Evolutionary conservation across 139 green algal species (phyloP), one percentile per base, ranked within the genome.

Genomic region (Pseudopediastrum boryanum): DNA sequence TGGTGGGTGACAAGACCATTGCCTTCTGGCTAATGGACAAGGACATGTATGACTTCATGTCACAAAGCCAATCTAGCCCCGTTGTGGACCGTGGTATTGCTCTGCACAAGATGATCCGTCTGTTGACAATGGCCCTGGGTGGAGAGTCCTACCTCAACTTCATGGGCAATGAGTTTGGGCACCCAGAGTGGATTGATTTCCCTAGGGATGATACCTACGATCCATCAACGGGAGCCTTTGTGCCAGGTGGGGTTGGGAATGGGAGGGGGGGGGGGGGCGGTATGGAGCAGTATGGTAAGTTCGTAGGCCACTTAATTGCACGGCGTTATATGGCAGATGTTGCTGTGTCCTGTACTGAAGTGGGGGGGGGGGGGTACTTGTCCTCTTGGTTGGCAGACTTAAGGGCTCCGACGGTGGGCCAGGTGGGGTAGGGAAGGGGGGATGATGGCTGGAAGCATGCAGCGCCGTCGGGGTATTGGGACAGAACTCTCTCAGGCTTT

Each of bases 181-280:
- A 96, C 87, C 93, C 94, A 61, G 96, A 99, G 85, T 99, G 96
- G 96, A 99, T 99, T 74, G 96, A 99, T 89, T 99, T 99, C 87
- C 96, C 96, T 0, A 87, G 96, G 3, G 94, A 95, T 63, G 94
- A 97, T 88, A 91, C 89, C 39, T 91, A 93, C 59, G 93, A 97
- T 85, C 88, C 93, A 38, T 96, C 90, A 56, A 98, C 94, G 6
- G 93, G 93, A 29, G 80, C 82, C 4, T 91, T 97, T 67, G 90
- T 97, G 39, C 91, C 90, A 78, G 89, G 89, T 90, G 77, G 2
- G 84, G n/a, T n/a, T n/a, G n/a, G n/a, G n/a, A n/a, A n/a, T n/a
- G n/a, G n/a, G n/a, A n/a, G n/a, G n/a, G n/a, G n/a, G n/a, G n/a
- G n/a, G n/a, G n/a, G n/a, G n/a, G n/a, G n/a, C n/a, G n/a, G n/a